These are phyloP conservation scores for Rhexocercosporidium sp. DNA, from an alignment of 2,329 filamentous ascomycete species.

Conservation along the genomic window DNA sequence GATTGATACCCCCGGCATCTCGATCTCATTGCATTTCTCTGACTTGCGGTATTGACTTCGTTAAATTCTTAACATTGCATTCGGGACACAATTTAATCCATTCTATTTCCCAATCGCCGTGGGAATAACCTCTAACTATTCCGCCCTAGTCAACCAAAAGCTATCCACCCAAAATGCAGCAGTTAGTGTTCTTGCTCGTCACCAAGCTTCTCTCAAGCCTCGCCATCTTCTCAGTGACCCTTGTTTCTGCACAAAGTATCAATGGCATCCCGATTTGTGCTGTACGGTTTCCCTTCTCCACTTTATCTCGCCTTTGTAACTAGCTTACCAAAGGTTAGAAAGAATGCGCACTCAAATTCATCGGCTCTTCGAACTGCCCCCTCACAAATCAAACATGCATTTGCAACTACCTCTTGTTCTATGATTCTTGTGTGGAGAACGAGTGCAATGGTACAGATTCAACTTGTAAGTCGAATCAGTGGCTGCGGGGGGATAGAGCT, in stretches of 20 bases:
- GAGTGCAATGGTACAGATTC: conserved; percentile 6
- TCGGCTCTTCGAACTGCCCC: conserved; percentile 7
- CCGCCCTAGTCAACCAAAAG: no score
- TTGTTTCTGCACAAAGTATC: neutral
- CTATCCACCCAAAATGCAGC: neutral
- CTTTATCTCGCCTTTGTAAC: neutral
- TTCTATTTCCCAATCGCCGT: no score
- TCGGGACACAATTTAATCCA: no score
- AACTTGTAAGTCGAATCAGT: neutral
- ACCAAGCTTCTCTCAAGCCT: neutral
- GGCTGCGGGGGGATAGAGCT: neutral
- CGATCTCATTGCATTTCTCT: no score
- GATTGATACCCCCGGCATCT: no score
- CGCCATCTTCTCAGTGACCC: neutral
- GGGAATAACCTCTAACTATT: no score
- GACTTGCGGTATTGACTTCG: no score
- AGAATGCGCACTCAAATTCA: conserved; percentile 15
- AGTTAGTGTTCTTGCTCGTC: neutral
- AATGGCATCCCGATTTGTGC: conserved; percentile 17
- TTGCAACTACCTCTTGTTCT: conserved; percentile 14
- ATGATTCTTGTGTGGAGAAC: neutral
- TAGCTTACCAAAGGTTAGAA: conserved; percentile 2
- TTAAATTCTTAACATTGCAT: no score
- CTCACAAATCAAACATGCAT: conserved; percentile 11
- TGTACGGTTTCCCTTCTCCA: neutral